A percentile compares a stretch with the other conserved stretches of the same genome.
Conservation (phyloP, 257 asterid genomes). For the Jaltomata sinuosa region DNA sequence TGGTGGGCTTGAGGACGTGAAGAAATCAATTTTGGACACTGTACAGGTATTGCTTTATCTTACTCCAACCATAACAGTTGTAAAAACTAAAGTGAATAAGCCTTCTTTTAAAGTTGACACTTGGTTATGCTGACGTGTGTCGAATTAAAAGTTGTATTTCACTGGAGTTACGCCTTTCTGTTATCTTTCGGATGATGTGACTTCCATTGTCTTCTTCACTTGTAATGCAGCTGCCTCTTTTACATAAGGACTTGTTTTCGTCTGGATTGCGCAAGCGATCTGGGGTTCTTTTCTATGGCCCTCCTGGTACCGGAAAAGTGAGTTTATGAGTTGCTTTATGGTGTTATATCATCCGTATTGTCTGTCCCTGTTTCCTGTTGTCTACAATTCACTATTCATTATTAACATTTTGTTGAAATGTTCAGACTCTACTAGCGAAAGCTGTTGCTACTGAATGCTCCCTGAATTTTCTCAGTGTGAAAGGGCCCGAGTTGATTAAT, state of each 20-base stretch:
- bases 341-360: background rate
- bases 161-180: background rate
- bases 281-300: slow-evolving; percentile 98
- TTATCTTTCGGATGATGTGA: background rate
- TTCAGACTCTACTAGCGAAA: slow-evolving; percentile 90
- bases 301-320: slow-evolving; percentile 99
- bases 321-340: slow-evolving; percentile 9
- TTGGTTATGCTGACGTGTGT: background rate
- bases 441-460: slow-evolving; percentile 99
- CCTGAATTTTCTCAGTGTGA: slow-evolving; percentile 84
- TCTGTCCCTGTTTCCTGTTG: background rate
- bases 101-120: background rate
- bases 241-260: slow-evolving; percentile 93
- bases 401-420: slow-evolving; percentile 8
- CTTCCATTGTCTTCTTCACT: slow-evolving; percentile 13
- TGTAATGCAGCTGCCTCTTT: slow-evolving; percentile 70
- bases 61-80: background rate
- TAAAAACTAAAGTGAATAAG: background rate
- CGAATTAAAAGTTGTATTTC: background rate
- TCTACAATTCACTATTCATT: background rate
- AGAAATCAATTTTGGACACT: slow-evolving; percentile 87
- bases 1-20: slow-evolving; percentile 98
- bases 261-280: slow-evolving; percentile 97
- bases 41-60: slow-evolving; percentile 59
- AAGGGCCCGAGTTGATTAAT: slow-evolving; percentile 97